These are phyloP conservation scores for Calonectria pteridis DNA, from an alignment of 2,329 filamentous ascomycete genomes.

Conservation along the genomic window DNA sequence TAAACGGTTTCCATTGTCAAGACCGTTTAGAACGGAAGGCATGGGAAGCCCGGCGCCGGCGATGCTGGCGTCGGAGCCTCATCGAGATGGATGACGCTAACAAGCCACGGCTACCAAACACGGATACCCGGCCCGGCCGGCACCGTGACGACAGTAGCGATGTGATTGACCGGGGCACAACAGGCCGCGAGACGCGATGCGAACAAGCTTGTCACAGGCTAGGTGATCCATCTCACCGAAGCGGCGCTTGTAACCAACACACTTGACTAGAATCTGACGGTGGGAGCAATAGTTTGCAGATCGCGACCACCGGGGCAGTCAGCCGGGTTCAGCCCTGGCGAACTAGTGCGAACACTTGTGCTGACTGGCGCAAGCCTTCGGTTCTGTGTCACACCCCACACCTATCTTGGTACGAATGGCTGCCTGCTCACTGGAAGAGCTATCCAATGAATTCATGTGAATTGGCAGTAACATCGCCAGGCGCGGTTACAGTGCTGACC, in stretches of 20 bases:
- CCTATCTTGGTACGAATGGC: not conserved
- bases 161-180: not conserved
- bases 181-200: not conserved
- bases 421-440: not conserved
- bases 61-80: no score
- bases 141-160: not conserved
- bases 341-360: not conserved
- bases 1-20: not conserved
- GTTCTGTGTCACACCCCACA: not conserved
- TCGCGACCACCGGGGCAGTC: not conserved
- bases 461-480: not conserved
- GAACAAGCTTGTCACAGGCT: not conserved
- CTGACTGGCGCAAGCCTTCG: not conserved
- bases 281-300: not conserved
- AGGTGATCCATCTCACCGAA: not conserved
- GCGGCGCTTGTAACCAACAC: not conserved
- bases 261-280: not conserved
- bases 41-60: not conserved
- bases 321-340: not conserved
- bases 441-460: not conserved
- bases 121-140: not conserved
- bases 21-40: not conserved
- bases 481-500: not conserved
- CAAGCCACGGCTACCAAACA: not conserved
- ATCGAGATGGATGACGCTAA: not conserved